Evolutionary conservation across 768 basidiomycete species (phyloP).

Genomic region (Lepiota venenata): DNA sequence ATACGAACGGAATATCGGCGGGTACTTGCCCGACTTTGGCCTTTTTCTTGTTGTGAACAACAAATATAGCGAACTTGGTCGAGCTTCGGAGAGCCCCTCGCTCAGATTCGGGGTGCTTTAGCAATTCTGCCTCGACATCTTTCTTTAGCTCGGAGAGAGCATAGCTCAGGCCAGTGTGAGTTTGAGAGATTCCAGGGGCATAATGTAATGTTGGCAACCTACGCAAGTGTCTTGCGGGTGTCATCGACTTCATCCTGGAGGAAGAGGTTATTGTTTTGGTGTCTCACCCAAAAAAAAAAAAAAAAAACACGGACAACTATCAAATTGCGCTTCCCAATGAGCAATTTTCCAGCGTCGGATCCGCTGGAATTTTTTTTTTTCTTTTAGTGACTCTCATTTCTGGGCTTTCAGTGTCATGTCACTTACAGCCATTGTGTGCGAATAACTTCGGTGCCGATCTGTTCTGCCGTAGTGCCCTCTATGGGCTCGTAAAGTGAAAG

Average conservation of each 20-base stretch:
- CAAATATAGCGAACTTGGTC: constrained; percentile 90
- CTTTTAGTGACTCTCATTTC: constrained; percentile 5
- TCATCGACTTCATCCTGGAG: constrained; percentile 84
- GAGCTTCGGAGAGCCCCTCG: constrained; percentile 59
- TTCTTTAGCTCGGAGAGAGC: constrained; percentile 86
- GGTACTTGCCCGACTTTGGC: constrained; percentile 78
- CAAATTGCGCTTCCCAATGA: constrained; percentile 79
- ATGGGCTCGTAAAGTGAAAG: constrained; percentile 93
- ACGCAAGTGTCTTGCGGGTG: constrained; percentile 87
- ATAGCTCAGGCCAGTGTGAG: constrained; percentile 50
- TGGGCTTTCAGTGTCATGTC: background rate
- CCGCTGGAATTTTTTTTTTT: constrained; percentile 42
- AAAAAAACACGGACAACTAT: constrained; percentile 81
- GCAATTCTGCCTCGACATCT: constrained; percentile 77
- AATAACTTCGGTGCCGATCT: constrained; percentile 81
- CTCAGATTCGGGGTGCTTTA: constrained; percentile 64
- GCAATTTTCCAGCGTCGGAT: constrained; percentile 57
- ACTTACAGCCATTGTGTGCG: constrained; percentile 96
- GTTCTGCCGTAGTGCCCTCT: constrained; percentile 66
- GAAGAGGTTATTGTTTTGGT: background rate
- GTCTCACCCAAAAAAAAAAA: too few species aligned
- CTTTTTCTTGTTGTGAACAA: constrained; percentile 94
- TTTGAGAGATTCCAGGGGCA: background rate
- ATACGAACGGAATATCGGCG: constrained; percentile 53
- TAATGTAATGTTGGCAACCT: constrained; percentile 21